Conservation (phyloP, 495 filamentous ascomycete genomes). For the Penicillium roqueforti region DNA sequence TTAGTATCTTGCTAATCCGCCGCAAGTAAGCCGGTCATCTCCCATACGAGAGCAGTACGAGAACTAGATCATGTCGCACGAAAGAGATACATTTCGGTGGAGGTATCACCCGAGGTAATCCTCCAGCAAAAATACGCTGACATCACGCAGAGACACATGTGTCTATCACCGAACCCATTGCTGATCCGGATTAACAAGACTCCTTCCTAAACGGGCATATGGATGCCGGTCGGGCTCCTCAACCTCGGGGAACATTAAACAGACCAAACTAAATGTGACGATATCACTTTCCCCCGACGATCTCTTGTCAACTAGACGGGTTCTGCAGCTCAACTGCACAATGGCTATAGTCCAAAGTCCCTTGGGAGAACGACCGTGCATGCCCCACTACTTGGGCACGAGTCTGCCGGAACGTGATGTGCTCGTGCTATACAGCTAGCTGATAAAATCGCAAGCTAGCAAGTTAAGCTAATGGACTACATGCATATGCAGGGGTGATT, state of each 20-base stretch:
- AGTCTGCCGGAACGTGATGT: constrained; percentile 3
- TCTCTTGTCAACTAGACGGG: background rate
- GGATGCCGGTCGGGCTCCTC: background rate
- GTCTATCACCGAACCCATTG: background rate
- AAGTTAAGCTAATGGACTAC: constrained; percentile 1
- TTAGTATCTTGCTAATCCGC: background rate
- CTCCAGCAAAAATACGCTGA: background rate
- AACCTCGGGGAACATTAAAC: background rate
- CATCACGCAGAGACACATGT: background rate
- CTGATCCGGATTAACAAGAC: background rate
- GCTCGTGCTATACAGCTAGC: constrained; percentile 8
- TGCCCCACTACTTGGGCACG: constrained; percentile 12
- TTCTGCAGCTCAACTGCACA: constrained; percentile 4
- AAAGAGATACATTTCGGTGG: background rate
- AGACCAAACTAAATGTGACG: background rate
- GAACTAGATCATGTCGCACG: background rate
- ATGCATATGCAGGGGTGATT: background rate
- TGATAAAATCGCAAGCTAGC: constrained; percentile 2
- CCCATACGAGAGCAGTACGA: background rate
- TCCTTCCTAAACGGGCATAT: background rate
- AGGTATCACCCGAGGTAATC: background rate
- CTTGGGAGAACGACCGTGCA: constrained; percentile 11
- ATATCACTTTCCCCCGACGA: background rate
- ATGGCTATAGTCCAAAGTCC: background rate
- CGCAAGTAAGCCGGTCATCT: background rate